Evolutionary conservation across 2,329 filamentous ascomycete species (phyloP).

Genomic region (Fusarium dimerum): DNA sequence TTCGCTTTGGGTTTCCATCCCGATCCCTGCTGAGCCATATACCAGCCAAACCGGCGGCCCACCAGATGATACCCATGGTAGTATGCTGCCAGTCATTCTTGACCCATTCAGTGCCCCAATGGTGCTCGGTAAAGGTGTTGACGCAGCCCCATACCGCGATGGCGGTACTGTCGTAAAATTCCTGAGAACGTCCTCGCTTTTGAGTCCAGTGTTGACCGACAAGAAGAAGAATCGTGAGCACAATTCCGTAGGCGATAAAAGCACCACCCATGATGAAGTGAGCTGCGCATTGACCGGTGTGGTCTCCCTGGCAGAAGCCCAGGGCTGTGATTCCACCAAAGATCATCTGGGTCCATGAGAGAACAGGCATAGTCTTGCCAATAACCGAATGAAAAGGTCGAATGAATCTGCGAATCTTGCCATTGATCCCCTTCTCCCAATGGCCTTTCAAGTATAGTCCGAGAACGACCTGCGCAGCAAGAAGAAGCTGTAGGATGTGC

Average conservation of each 20-base stretch:
- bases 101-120: slow-evolving; percentile 88
- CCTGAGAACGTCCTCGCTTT: slow-evolving; percentile 82
- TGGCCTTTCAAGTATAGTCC: slow-evolving; percentile 90
- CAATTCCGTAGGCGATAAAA: slow-evolving; percentile 90
- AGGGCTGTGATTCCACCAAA: slow-evolving; percentile 92
- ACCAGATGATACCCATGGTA: slow-evolving; percentile 99
- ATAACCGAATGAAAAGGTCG: slow-evolving; percentile 76
- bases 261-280: slow-evolving; percentile 99
- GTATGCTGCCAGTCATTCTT: slow-evolving; percentile 97
- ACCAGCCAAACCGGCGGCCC: slow-evolving; percentile 87
- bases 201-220: slow-evolving; percentile 88
- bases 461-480: slow-evolving; percentile 74
- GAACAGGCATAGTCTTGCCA: slow-evolving; percentile 83
- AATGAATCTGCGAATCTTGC: slow-evolving; percentile 70
- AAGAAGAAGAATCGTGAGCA: slow-evolving; percentile 82
- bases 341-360: slow-evolving; percentile 91
- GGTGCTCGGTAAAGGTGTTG: slow-evolving; percentile 97
- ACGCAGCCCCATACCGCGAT: slow-evolving; percentile 96
- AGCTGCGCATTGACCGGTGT: slow-evolving; percentile 87
- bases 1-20: slow-evolving; percentile 83
- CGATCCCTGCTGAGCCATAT: slow-evolving; percentile 88
- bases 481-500: slow-evolving; percentile 75
- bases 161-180: slow-evolving; percentile 91
- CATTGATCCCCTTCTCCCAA: slow-evolving; percentile 80
- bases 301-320: slow-evolving; percentile 90